Base-by-base conservation (phyloP, 345 rosid genomes). In the Syzygium grande region DNA sequence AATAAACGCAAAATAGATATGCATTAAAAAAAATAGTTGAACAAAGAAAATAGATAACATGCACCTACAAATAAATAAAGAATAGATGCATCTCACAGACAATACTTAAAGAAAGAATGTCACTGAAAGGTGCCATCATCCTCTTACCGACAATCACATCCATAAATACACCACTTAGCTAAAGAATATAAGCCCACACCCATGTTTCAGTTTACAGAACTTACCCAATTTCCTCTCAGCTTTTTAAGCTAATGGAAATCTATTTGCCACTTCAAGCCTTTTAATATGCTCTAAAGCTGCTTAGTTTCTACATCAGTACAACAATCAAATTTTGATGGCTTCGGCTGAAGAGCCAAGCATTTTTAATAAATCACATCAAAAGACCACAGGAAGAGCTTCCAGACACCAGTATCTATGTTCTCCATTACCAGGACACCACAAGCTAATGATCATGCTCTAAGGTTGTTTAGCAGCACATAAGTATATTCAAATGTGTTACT, bases 71-170 rank as follows among this genome's bases (percentile, higher is more conserved):
- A 0, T 34, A 73, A 34, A 68, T 68, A 13, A 68, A 9, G 80
- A 68, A 73, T 38, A 73, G 49, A 73, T 34, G 49, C 49, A 73
- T 25, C 49, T 73, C 80, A 34, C 46, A 30, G 78, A 0, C 80
- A 19, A 34, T 73, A 73, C 27, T 9, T 73, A 38, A 34, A 73
- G 49, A 73, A 38, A 34, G 46, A 46, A 73, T 34, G 49, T 73
- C 25, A 9, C 0, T 34, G 0, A 34, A 6, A 55, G 1, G 80
- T 11, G 0, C 49, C 25, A 1, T 38, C 80, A 73, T 34, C 80
- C 49, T 73, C 49, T 9, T 34, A 73, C 14, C 14, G 0, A 73
- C 80, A 73, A 34, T 19, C 25, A 19, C 79, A 0, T 38, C 23
- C 27, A 73, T 38, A 38, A 6, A 5, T 10, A 73, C 43, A 38